Evolutionary conservation across 2,329 filamentous ascomycete species (phyloP), one percentile per base, ranked within the genome.

Genomic region (Clonostachys byssicola): DNA sequence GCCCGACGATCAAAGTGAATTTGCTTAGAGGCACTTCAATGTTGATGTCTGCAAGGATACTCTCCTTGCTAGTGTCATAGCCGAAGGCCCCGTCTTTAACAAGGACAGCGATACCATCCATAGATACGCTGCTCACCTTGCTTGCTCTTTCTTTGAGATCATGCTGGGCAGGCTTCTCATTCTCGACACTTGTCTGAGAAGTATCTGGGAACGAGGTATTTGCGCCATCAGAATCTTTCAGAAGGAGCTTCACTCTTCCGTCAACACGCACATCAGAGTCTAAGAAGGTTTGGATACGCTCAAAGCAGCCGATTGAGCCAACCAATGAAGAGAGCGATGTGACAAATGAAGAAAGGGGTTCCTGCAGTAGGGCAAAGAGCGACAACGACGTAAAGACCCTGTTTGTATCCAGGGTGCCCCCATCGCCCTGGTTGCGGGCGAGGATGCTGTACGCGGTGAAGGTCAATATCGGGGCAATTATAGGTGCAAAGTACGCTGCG

Each of bases 1-100:
- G 64, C 0, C 66, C 67, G 6, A 65, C 54, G 2, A 72, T 52
- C 2, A 70, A 52, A 1, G 61, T 68, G 6, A 68, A 50, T 3
- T 46, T 51, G 0, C 53, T 51, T 30, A 30, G 1, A 30, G 23
- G 23, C 23, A 30, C 23, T 30, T 30, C 23, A 4, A 30, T 30
- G 23, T 10, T 30, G 3, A 30, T 30, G 23, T 30, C 23, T 30
- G 23, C 6, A 30, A 30, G 23, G 23, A 30, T 30, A 30, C 23
- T 10, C 9, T 30, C 23, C 23, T 30, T 30, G 23, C 3, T 30
- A 30, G 23, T 30, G 23, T 30, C 23, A 30, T 30, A 30, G 23
- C 23, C 23, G 23, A 30, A 30, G 23, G 9, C 23, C 4, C 23
- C 23, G 3, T 30, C 23, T 30, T 30, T 30, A 9, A 30, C 9